phyloP scores from a whole-genome alignment of 371 early-diverging fungal species.

The Apophysomyces sp. region DNA sequence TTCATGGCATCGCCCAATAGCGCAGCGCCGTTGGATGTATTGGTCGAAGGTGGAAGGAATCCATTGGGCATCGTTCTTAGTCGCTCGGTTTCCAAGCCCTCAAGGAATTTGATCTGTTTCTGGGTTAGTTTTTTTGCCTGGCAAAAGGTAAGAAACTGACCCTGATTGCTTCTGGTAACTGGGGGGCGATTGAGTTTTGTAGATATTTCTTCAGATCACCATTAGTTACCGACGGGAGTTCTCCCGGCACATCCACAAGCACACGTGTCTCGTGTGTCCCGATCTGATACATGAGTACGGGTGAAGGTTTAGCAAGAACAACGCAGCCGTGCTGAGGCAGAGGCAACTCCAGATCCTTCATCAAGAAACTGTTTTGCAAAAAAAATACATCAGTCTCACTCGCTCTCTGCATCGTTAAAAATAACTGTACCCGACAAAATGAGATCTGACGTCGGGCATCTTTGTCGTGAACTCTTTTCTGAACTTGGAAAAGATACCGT shows the following conservation, averaged over 20 bases:
- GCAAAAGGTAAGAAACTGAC: constrained; percentile 25
- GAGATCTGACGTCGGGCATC: constrained; percentile 58
- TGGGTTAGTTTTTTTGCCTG: background rate
- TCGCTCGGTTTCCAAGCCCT: constrained; percentile 72
- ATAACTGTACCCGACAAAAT: constrained; percentile 84
- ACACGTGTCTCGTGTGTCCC: constrained; percentile 87
- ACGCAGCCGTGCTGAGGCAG: constrained; percentile 90
- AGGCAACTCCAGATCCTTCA: constrained; percentile 75
- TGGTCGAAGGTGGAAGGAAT: constrained; percentile 77
- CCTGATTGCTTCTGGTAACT: constrained; percentile 68
- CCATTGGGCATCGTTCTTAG: constrained; percentile 89
- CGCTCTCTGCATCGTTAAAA: background rate
- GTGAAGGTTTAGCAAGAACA: constrained; percentile 79
- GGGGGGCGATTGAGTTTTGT: constrained; percentile 57
- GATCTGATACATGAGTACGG: constrained; percentile 95
- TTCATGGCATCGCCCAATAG: constrained; percentile 92
- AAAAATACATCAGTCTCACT: background rate
- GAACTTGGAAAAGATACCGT: constrained; percentile 95
- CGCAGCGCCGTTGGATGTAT: constrained; percentile 68
- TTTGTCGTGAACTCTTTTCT: constrained; percentile 68
- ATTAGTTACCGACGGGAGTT: constrained; percentile 68
- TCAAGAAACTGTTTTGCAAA: constrained; percentile 41
- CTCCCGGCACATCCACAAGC: constrained; percentile 91
- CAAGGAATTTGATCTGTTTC: constrained; percentile 57
- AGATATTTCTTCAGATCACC: constrained; percentile 71